A percentile compares a stretch with the other conserved stretches of the same genome.
These are phyloP conservation scores for Tylopilus sp. DNA, from an alignment of 1,284 basidiomycete genomes.

Conservation along the genomic window DNA sequence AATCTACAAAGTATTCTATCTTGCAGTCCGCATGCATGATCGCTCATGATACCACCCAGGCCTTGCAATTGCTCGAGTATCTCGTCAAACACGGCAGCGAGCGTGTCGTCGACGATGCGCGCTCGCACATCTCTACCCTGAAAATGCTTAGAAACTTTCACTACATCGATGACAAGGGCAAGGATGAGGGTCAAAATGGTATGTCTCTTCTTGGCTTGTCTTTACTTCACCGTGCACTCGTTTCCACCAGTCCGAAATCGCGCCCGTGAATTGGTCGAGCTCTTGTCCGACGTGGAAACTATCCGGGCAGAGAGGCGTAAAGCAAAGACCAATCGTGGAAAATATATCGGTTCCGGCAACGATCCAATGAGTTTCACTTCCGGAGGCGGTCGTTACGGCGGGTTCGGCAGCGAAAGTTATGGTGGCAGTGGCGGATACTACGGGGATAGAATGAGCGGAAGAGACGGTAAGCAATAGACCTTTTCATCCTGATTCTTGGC, in stretches of 20 bases:
- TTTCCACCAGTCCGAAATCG: slow-evolving; percentile 82
- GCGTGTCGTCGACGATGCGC: slow-evolving; percentile 95
- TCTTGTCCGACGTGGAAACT: slow-evolving; percentile 88
- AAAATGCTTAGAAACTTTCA: slow-evolving; percentile 99
- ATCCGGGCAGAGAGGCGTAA: slow-evolving; percentile 90
- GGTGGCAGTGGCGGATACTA: slow-evolving; percentile 46
- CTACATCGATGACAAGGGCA: slow-evolving; percentile 98
- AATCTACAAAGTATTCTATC: slow-evolving; percentile 84
- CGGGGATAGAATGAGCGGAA: slow-evolving; percentile 41
- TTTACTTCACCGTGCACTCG: not conserved
- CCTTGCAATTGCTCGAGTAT: slow-evolving; percentile 93
- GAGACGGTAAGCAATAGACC: slow-evolving; percentile 36
- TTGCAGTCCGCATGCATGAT: not conserved
- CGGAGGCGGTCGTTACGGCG: slow-evolving; percentile 70
- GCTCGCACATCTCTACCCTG: slow-evolving; percentile 91
- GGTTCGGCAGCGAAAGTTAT: slow-evolving; percentile 72
- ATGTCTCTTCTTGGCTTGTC: slow-evolving; percentile 21
- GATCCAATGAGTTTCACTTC: slow-evolving; percentile 66
- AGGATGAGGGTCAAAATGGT: slow-evolving; percentile 99
- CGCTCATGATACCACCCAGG: slow-evolving; percentile 43
- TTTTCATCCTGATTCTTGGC: not conserved
- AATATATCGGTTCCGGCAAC: slow-evolving; percentile 87
- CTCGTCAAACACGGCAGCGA: slow-evolving; percentile 98
- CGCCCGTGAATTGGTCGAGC: slow-evolving; percentile 86
- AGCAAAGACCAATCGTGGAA: slow-evolving; percentile 90